These are phyloP conservation scores for Abrus pulchellus DNA, from an alignment of 306 rosid species.

Conservation along the genomic window DNA sequence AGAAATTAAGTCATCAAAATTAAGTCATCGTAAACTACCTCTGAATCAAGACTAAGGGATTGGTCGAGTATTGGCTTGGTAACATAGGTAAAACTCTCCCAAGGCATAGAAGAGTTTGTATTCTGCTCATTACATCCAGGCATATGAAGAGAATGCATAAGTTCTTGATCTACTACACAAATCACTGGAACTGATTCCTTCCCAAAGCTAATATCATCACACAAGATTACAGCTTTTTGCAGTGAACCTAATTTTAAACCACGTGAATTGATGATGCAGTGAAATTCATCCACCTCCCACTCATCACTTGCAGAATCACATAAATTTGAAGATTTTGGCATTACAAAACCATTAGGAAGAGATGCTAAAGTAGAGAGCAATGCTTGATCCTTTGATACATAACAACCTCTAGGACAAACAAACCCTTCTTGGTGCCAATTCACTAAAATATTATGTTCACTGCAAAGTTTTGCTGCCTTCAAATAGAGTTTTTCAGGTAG, in stretches of 20 bases:
- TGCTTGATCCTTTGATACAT: conserved; percentile 58
- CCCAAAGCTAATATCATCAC: conserved; percentile 94
- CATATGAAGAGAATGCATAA: conserved; percentile 61
- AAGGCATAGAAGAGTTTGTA: conserved; percentile 61
- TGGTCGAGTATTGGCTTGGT: conserved; percentile 78
- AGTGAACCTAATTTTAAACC: conserved; percentile 60
- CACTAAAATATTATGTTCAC: conserved; percentile 70
- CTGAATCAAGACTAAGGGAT: conserved; percentile 67
- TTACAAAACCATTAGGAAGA: conserved; percentile 56
- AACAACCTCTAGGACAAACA: conserved; percentile 83
- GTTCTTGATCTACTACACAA: conserved; percentile 79
- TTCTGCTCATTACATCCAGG: conserved; percentile 58
- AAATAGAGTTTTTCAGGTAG: conserved; percentile 82
- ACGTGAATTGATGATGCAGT: conserved; percentile 67
- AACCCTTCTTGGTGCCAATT: conserved; percentile 86
- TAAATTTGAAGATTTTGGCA: conserved; percentile 47
- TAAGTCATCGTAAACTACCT: conserved; percentile 63
- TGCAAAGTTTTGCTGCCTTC: conserved; percentile 93
- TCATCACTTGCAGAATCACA: conserved; percentile 61
- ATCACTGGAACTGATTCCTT: conserved; percentile 80
- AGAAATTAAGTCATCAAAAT: neutral
- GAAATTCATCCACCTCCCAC: conserved; percentile 82
- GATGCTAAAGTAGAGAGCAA: conserved; percentile 68
- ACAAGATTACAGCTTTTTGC: conserved; percentile 66
- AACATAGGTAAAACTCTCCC: conserved; percentile 85